Conservation (phyloP, 2,329 filamentous ascomycete genomes). For the Rutstroemia sp. region DNA sequence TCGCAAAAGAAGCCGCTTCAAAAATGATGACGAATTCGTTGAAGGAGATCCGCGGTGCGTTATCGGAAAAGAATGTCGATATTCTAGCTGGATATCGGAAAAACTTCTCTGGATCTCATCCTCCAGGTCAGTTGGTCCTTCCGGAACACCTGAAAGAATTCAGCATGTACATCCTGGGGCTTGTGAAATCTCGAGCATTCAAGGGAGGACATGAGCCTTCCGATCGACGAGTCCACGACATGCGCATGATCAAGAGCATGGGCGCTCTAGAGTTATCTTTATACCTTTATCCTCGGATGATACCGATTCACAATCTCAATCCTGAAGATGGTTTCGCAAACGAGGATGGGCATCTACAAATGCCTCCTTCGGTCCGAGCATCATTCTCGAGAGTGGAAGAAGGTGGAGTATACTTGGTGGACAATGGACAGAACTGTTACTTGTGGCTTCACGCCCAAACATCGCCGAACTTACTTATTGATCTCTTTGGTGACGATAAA, state of each 20-base stretch:
- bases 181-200: conserved; percentile 86
- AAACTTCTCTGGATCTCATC: conserved; percentile 77
- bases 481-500: conserved; percentile 78
- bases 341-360: conserved; percentile 68
- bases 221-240: conserved; percentile 84
- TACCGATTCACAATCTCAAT: conserved; percentile 82
- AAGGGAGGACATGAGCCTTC: conserved; percentile 88
- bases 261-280: conserved; percentile 77
- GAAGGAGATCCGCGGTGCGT: conserved; percentile 74
- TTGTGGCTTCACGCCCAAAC: conserved; percentile 91
- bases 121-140: conserved; percentile 86
- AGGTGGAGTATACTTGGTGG: conserved; percentile 87
- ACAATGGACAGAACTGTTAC: conserved; percentile 88
- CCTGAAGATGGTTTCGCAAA: conserved; percentile 91
- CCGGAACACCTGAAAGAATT: conserved; percentile 96
- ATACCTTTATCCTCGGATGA: conserved; percentile 92
- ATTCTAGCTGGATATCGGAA: conserved; percentile 89
- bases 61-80: conserved; percentile 90
- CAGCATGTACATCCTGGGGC: conserved; percentile 86
- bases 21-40: conserved; percentile 68
- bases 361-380: conserved; percentile 73
- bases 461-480: conserved; percentile 81
- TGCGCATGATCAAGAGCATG: conserved; percentile 84
- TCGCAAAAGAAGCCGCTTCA: conserved; percentile 91
- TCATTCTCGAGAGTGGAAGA: conserved; percentile 86